phyloP scores from a whole-genome alignment of 2,329 filamentous ascomycete genomes.

The Talaromyces sp. region DNA sequence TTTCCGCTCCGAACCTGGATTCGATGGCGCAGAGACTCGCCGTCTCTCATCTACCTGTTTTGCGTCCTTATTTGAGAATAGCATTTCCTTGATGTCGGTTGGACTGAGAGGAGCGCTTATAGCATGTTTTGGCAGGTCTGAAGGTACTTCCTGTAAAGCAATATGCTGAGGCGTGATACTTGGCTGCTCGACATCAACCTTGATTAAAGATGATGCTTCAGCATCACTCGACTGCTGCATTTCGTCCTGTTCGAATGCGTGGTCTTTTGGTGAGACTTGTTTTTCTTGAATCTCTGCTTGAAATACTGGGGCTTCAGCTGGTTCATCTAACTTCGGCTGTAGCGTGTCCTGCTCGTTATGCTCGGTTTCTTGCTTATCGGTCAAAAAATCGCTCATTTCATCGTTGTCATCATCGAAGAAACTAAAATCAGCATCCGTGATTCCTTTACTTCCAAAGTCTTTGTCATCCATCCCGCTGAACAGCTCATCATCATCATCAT shows the following conservation, averaged over 20 bases:
- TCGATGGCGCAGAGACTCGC: conserved; percentile 15
- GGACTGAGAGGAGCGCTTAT: conserved; percentile 40
- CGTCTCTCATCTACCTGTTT: conserved; percentile 8
- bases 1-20: conserved; percentile 14
- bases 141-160: neutral
- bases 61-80: conserved; percentile 32
- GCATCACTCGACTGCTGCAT: neutral
- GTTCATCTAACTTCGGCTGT: neutral
- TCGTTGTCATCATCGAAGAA: conserved; percentile 54
- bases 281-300: conserved; percentile 9
- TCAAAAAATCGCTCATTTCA: conserved; percentile 14
- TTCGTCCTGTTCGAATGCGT: neutral
- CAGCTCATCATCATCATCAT: conserved; percentile 50
- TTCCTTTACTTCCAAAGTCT: conserved; percentile 50
- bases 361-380: neutral
- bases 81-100: conserved; percentile 39
- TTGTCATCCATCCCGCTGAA: conserved; percentile 55
- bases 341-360: neutral
- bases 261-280: neutral
- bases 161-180: neutral
- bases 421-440: conserved; percentile 59
- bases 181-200: neutral
- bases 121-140: conserved; percentile 22
- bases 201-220: neutral
- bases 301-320: conserved; percentile 14